Evolutionary conservation across 805 yeast species (phyloP), one percentile per base, ranked within the genome.

Genomic region (Wickerhamiella hasegawae): DNA sequence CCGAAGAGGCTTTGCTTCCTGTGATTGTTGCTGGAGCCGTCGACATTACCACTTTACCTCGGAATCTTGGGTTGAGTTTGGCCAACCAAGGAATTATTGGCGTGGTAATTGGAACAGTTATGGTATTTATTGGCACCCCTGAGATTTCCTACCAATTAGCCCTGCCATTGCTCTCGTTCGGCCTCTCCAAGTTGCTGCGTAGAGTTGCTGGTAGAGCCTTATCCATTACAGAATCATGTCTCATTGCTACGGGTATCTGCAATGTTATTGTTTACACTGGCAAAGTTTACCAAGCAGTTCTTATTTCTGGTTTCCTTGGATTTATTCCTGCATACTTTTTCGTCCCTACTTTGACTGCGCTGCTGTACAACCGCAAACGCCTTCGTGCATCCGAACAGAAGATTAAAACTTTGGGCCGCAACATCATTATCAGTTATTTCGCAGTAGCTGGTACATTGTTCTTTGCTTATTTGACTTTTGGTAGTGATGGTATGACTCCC

Each of bases 341-440:
- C 17, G 18, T n/a, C 11, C 32, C 15, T 12, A 14, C 22, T n/a
- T 14, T 29, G 19, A 20, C 12, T 17, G 18, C 22, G 8, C 32
- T 34, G 16, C 28, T 18, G 14, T 17, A 16, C 16, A 8, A 31
- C 8, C 32, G 37, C 4, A 31, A 25, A 9, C 16, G 23, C 27
- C 10, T 17, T 9, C 24, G 23, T 11, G 10, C 19, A 4, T 4
- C 30, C 22, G 26, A n/a, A 3, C 9, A 22, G n/a, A 18, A 16
- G 19, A 5, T 21, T 6, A 29, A 16, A 9, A 16, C 29, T 5
- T 33, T 38, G 4, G 46, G 40, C 2, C 1, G 12, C 4, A 11
- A 20, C n/a, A 33, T 41, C 14, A 40, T 41, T 25, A 18, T 16
- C 2, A 12, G 34, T 11, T 46, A 45, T 20, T 41, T 46, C 23